Base-by-base conservation (phyloP, 1,284 basidiomycete species). In the Microbotryomycetes sp. region DNA sequence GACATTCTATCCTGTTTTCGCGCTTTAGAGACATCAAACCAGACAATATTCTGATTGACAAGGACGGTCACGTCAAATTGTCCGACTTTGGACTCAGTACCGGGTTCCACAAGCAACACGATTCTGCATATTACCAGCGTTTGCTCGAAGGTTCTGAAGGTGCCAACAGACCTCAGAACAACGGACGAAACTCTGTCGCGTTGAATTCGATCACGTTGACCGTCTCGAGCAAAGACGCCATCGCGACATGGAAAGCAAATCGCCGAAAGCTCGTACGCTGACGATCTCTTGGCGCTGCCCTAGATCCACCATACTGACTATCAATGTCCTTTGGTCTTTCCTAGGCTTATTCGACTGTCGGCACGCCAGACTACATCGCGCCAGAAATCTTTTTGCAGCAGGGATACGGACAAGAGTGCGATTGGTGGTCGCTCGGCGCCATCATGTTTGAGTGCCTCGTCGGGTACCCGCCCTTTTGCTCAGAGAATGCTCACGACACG, bases 391-490 rank as follows among this genome's bases (percentile, higher is more conserved):
- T 98, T 81, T 78, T 94, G 73, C 88, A 96, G 79, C 89, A 96
- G 74, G 94, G 94, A 3, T 98, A 98, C 71, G 91, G 92, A 56
- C 93, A 97, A 76, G 94, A 97, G 77, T 70, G 70, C 59, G 71
- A 70, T 47, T 72, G 67, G 69, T 71, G 71, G 72, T 74, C 73
- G 57, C 64, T 76, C 53, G 76, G 94, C 13, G 92, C 93, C 4
- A 97, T 98, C 77, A 97, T 96, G 87, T 98, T 94, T 73, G 94
- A 98, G 77, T 97, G 94, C 77, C 81, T 98, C 26, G 91, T 97
- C 70, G 94, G 77, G 13, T 72, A 71, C 54, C 69, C 69, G 41
- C 68, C 69, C 21, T 71, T 70, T 58, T 70, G 69, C 50, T 50
- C 50, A 9, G 93, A 97, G 74, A 92, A 91, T 72, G 92, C 94